Base-by-base conservation (phyloP, 306 rosid genomes). In the Boehmeria nivea region DNA sequence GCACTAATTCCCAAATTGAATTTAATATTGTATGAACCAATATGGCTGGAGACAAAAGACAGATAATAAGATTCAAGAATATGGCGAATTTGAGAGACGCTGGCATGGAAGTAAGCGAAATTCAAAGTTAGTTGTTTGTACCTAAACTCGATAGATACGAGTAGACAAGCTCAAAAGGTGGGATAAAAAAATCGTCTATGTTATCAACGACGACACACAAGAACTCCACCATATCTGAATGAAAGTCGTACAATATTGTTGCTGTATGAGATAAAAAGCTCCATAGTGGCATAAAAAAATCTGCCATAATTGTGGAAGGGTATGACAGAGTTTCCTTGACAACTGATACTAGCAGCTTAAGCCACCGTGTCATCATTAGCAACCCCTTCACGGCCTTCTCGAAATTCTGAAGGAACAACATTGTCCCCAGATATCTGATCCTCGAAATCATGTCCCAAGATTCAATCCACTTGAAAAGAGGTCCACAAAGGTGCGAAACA, bases 391-490 rank as follows among this genome's bases (percentile, higher is more conserved):
- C 27, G 0, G 54, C 65, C 55, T 60, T 60, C 44, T 33, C 65
- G 15, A 44, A 34, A 46, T 60, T 60, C 65, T 46, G 65, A 46
- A 60, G 54, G 54, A 60, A 60, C 25, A 60, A 33, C 54, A 60
- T 60, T 20, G 65, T 60, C 43, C 65, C 65, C 3, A 60, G 65
- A 47, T 46, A 60, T 34, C 39, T 45, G 54, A 60, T 31, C 37
- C 65, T 60, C 4, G 65, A 45, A 15, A 45, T 9, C 65, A 60
- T 45, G 26, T 60, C 65, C 65, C 65, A 60, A 7, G 54, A 33
- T 47, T 60, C 45, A 14, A 60, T 60, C 65, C 65, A 45, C 20
- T 60, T 22, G 21, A 60, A 60, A 23, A 60, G 17, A 11, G 65
- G 65, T 3, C 65, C 65, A 20, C 65, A 60, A 46, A 60, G 28